These are phyloP conservation scores for Phytophthora meadii DNA, from an alignment of 352 stramenopile species.

Conservation along the genomic window DNA sequence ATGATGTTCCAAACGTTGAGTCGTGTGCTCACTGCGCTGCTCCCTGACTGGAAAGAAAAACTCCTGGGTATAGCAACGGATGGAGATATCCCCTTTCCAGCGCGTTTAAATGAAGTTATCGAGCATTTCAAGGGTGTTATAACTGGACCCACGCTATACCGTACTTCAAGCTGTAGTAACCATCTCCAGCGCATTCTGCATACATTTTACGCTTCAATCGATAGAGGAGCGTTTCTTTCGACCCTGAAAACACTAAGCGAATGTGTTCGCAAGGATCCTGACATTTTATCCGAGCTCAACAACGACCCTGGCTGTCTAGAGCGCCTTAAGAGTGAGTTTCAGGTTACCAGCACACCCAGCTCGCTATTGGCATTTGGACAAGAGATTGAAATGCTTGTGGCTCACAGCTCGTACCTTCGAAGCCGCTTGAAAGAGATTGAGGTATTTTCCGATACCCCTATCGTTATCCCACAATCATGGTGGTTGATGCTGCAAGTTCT, in stretches of 20 bases:
- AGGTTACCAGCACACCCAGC: not conserved
- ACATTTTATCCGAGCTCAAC: constrained; percentile 35
- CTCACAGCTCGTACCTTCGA: constrained; percentile 49
- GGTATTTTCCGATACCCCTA: not conserved
- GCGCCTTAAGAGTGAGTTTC: not conserved
- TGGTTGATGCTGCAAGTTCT: constrained; percentile 56
- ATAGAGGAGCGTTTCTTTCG: constrained; percentile 29
- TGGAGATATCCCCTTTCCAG: constrained; percentile 19
- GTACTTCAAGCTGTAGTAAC: constrained; percentile 22
- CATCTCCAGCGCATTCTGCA: constrained; percentile 39
- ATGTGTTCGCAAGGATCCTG: constrained; percentile 37
- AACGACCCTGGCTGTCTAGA: constrained; percentile 18
- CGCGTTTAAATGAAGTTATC: constrained; percentile 25
- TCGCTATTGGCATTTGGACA: constrained; percentile 32
- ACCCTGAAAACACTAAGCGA: constrained; percentile 27
- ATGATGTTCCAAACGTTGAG: constrained; percentile 38
- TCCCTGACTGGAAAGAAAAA: constrained; percentile 33
- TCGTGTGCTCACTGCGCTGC: constrained; percentile 31
- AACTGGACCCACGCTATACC: constrained; percentile 25
- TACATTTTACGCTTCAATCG: constrained; percentile 39
- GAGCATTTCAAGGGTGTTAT: constrained; percentile 32
- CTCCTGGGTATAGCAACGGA: constrained; percentile 36
- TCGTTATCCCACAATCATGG: constrained; percentile 38
- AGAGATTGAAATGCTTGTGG: constrained; percentile 50
- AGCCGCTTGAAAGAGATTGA: constrained; percentile 46